Base-by-base conservation (phyloP, 2,329 filamentous ascomycete genomes). In the Microsporum ferrugineum region DNA sequence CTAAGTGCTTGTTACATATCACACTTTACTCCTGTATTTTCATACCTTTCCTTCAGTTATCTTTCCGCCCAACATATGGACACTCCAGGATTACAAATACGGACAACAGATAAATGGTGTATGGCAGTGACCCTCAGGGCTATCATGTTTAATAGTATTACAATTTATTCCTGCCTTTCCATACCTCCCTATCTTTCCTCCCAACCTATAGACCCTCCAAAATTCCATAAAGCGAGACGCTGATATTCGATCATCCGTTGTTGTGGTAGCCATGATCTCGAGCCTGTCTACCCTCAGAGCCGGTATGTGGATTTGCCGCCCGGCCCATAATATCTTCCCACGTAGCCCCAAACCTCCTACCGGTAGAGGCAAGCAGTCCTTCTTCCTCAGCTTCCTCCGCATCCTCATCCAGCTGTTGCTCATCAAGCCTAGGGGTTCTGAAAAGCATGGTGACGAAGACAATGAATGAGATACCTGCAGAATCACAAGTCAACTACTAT, bases 311-410 rank as follows among this genome's bases (percentile, higher is more conserved):
- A 29, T 59, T 58, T 36, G 60, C 71, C 47, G 76, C 74, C 27
- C 81, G 73, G 1, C 87, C 88, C 1, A 87, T 89, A 58, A 95
- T 87, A 71, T 95, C 90, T 71, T 92, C 84, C 91, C 91, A 96
- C 1, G 88, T 91, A 3, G 89, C 89, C 49, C 88, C 87, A 66
- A 95, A 91, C 36, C 90, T 82, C 61, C 90, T 78, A 4, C 90
- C 85, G 0, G 91, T 95, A 67, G 84, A 90, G 0, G 90, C 89
- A 55, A 99, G 77, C 57, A 99, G 78, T 8, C 91, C 89, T 76
- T 99, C 94, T 70, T 99, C 94, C 71, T 97, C 94, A 17, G 92
- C 91, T 34, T 87, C 88, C 72, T 95, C 89, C 14, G 91, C 86
- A 70, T 96, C 91, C 64, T 92, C 88, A 65, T 97, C 94, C 5